Base-by-base conservation (phyloP, 2,329 filamentous ascomycete genomes). In the Fusarium sp. region DNA sequence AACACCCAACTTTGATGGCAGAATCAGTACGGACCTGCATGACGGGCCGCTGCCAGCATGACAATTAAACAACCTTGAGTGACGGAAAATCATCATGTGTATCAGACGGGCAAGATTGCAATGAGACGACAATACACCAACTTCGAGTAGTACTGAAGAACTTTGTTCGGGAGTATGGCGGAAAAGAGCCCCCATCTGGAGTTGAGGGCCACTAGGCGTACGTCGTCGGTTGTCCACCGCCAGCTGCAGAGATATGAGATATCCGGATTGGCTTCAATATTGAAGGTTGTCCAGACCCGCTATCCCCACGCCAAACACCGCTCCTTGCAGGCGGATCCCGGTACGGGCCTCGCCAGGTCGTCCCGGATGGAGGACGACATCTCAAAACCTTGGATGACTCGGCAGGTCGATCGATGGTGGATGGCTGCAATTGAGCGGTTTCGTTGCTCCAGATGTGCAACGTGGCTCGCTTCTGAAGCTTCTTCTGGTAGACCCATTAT, bases 401-500 rank as follows among this genome's bases (percentile, higher is more conserved):
- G 60, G 45, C 51, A 46, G 45, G 59, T 63, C 45, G 50, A 57
- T 58, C 46, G 58, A 66, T 48, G 53, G 58, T 60, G 58, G 54
- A 59, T 57, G 49, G 63, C 71, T 73, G 72, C 66, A 67, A 70
- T 68, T 74, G 72, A 73, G 70, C 69, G 73, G 72, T 70, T 70
- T 73, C 73, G 68, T 63, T 71, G 72, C 70, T 65, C 66, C 71
- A 71, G 66, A 57, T 58, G 69, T 77, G 76, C 76, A 77, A 77
- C 76, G 76, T 78, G 76, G 76, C 76, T 74, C 73, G 72, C 66
- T 64, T 76, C 67, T 69, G 63, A 67, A 71, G 71, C 67, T 64
- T 71, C 71, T 67, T 64, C 51, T 70, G 66, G 70, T 58, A 58
- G 66, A 70, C 67, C 67, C 71, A 71, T 72, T 56, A 72, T 70